Evolutionary conservation across 257 asterid genomes (phyloP).

Genomic region (Avicennia marina): DNA sequence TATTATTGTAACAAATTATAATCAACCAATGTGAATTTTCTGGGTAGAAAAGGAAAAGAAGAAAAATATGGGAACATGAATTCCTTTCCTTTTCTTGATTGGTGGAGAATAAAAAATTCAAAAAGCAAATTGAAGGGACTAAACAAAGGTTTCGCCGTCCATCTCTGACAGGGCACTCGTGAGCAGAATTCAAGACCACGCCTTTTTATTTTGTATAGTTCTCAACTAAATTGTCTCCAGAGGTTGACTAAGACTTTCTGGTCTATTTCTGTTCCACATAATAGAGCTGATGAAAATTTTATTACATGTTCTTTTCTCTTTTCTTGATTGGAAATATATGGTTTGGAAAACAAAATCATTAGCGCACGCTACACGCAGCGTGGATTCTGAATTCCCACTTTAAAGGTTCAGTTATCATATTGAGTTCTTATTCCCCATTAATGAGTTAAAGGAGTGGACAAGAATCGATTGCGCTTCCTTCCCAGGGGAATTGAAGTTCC

Average conservation of each 20-base stretch:
- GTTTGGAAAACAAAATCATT: too few species aligned
- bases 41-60: background rate
- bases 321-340: too few species aligned
- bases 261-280: background rate
- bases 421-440: background rate
- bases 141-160: background rate
- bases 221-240: background rate
- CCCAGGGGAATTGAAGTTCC: background rate
- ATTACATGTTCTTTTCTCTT: background rate
- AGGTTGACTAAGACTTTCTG: slow-evolving; percentile 6
- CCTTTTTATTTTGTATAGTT: background rate
- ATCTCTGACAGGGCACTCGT: background rate
- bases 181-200: background rate
- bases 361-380: background rate
- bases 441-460: slow-evolving; percentile 16
- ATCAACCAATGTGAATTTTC: too few species aligned
- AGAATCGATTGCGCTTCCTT: slow-evolving; percentile 18
- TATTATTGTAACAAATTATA: too few species aligned
- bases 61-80: background rate
- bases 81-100: slow-evolving; percentile 3
- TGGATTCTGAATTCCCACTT: background rate
- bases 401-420: background rate
- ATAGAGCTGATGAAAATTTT: background rate
- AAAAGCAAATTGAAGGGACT: slow-evolving; percentile 5
- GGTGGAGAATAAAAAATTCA: background rate